These are phyloP conservation scores for Bolboschoenus planiculmis DNA, from an alignment of 176 grass and related monocot species.

Conservation along the genomic window DNA sequence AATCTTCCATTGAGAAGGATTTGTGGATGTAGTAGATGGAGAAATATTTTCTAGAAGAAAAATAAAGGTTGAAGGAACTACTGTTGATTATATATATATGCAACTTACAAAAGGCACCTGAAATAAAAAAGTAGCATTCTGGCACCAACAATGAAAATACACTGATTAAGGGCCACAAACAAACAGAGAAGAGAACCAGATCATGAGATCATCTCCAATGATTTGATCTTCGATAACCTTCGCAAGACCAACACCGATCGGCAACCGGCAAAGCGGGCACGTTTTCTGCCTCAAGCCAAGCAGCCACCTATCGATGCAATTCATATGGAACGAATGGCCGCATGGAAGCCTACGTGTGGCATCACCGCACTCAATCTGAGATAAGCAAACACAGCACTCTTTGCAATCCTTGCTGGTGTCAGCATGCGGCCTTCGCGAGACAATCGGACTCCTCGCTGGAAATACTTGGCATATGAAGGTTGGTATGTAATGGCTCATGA, in stretches of 20 bases:
- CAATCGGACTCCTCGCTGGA: slow-evolving; percentile 7
- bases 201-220: slow-evolving; percentile 56
- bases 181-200: slow-evolving; percentile 83
- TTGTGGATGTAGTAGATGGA: neutral
- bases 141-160: neutral
- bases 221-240: slow-evolving; percentile 28
- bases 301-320: slow-evolving; percentile 66
- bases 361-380: slow-evolving; percentile 36
- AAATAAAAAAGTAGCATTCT: neutral
- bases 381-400: slow-evolving; percentile 64
- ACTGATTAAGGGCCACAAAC: slow-evolving; percentile 24
- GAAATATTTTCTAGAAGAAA: neutral
- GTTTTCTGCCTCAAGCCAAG: slow-evolving; percentile 46
- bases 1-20: slow-evolving; percentile 7
- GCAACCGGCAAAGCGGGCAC: slow-evolving; percentile 67
- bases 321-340: slow-evolving; percentile 60
- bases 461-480: slow-evolving; percentile 9
- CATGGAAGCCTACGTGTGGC: slow-evolving; percentile 50
- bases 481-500: neutral
- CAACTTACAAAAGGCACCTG: neutral
- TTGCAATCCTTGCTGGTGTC: neutral
- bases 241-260: slow-evolving; percentile 9
- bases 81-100: neutral
- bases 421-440: neutral
- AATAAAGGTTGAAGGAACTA: neutral